Percentiles rank a stretch among this genome's conserved stretches.
These are phyloP conservation scores for Vigna trinervia DNA, from an alignment of 306 rosid genomes.

Conservation along the genomic window DNA sequence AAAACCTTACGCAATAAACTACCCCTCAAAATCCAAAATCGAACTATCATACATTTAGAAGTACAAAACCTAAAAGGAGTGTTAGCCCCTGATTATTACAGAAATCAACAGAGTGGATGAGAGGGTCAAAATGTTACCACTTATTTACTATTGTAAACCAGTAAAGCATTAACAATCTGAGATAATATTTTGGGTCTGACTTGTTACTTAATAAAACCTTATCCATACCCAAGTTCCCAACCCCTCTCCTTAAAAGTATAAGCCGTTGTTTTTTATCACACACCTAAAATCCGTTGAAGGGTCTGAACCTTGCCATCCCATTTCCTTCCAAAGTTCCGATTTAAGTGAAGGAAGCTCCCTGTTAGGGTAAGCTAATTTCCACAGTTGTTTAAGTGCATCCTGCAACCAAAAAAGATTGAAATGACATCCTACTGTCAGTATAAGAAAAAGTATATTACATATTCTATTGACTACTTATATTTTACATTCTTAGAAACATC, in stretches of 20 bases:
- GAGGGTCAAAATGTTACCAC: constrained; percentile 9
- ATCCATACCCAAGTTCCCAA: constrained; percentile 16
- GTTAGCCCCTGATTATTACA: background rate
- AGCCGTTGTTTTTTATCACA: constrained; percentile 38
- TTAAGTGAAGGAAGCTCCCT: constrained; percentile 84
- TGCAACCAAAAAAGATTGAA: constrained; percentile 46
- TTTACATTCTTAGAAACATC: constrained; percentile 12
- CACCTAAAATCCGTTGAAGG: constrained; percentile 99
- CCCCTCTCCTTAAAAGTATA: background rate
- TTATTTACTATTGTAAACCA: constrained; percentile 17
- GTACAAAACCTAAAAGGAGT: constrained; percentile 21
- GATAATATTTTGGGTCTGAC: constrained; percentile 6
- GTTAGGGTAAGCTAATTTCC: constrained; percentile 91
- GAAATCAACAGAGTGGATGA: background rate
- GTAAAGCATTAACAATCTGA: constrained; percentile 13
- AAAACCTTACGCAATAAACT: background rate
- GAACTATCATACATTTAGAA: constrained; percentile 25
- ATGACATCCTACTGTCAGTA: background rate
- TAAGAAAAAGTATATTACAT: constrained; percentile 11
- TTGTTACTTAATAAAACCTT: constrained; percentile 39
- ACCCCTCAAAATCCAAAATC: background rate
- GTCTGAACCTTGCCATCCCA: constrained; percentile 99
- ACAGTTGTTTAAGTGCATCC: constrained; percentile 81
- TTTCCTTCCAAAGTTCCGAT: constrained; percentile 96
- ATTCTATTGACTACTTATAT: constrained; percentile 22